phyloP scores from a whole-genome alignment of 2,329 filamentous ascomycete species.

The Cordyceps cateniannulata region DNA sequence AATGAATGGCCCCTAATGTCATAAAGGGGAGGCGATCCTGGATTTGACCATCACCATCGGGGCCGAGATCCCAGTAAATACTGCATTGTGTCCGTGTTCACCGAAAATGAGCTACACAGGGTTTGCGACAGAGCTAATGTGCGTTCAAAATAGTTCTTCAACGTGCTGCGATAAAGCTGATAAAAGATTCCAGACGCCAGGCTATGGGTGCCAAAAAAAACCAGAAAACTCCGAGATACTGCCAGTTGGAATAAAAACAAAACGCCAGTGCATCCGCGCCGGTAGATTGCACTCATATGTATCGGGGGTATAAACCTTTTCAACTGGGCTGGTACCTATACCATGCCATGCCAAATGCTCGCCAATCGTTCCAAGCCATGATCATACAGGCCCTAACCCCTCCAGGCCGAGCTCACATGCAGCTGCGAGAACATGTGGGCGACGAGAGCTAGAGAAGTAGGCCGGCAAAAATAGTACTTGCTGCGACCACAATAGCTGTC shows the following conservation, averaged over 20 bases:
- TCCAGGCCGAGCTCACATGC: background rate
- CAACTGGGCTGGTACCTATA: background rate
- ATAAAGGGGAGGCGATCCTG: too few relatives aligned
- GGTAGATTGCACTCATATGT: background rate
- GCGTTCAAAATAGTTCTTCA: background rate
- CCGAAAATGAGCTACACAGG: too few relatives aligned
- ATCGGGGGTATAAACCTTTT: slow-evolving; percentile 1
- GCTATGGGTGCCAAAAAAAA: background rate
- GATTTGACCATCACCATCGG: too few relatives aligned
- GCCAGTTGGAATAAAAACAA: background rate
- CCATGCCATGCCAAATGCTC: slow-evolving; percentile 1
- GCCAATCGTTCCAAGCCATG: background rate
- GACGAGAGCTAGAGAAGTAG: background rate
- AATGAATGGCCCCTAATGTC: too few relatives aligned
- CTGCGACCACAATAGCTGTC: slow-evolving; percentile 7
- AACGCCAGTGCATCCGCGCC: slow-evolving; percentile 4
- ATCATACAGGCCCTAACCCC: background rate
- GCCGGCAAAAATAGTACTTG: slow-evolving; percentile 3
- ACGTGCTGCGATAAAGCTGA: background rate
- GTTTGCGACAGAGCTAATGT: background rate
- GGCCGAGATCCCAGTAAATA: too few relatives aligned
- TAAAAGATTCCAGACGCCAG: slow-evolving; percentile 2
- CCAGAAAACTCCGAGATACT: background rate
- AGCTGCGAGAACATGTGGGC: background rate
- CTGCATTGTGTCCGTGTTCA: too few relatives aligned